phyloP scores from a whole-genome alignment of 2,329 filamentous ascomycete species.

The Bipolaris oryzae region DNA sequence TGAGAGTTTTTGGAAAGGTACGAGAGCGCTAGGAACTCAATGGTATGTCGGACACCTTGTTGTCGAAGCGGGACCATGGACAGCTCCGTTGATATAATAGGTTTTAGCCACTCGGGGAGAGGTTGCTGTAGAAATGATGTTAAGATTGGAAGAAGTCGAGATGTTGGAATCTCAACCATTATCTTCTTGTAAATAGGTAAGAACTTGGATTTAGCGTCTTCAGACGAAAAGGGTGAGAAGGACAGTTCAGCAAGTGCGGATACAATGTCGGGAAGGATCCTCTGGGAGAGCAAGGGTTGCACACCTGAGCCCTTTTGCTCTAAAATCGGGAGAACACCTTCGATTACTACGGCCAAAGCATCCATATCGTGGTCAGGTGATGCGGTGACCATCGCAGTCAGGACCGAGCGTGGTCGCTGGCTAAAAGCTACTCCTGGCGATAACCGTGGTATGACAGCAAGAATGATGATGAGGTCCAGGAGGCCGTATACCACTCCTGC shows the following conservation, averaged over 20 bases:
- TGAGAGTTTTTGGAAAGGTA: slow-evolving; percentile 61
- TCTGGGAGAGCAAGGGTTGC: slow-evolving; percentile 46
- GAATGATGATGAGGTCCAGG: slow-evolving; percentile 43
- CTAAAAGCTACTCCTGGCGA: slow-evolving; percentile 41
- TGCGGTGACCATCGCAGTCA: slow-evolving; percentile 25
- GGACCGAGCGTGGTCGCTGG: slow-evolving; percentile 44
- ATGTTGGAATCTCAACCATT: slow-evolving; percentile 51
- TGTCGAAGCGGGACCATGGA: slow-evolving; percentile 66
- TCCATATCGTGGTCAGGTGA: slow-evolving; percentile 16
- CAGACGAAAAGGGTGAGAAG: slow-evolving; percentile 33
- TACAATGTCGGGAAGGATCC: slow-evolving; percentile 44
- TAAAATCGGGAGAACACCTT: slow-evolving; percentile 32
- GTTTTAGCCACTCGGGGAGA: slow-evolving; percentile 65
- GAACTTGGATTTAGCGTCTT: slow-evolving; percentile 19
- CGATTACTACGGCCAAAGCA: slow-evolving; percentile 22
- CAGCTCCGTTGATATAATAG: slow-evolving; percentile 62
- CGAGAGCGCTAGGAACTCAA: slow-evolving; percentile 74
- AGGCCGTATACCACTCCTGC: slow-evolving; percentile 48
- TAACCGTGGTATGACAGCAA: slow-evolving; percentile 45
- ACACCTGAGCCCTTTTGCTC: slow-evolving; percentile 38
- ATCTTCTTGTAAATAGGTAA: slow-evolving; percentile 24
- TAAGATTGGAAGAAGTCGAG: slow-evolving; percentile 65
- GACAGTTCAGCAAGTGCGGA: slow-evolving; percentile 45
- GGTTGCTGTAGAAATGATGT: slow-evolving; percentile 69
- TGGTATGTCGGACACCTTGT: slow-evolving; percentile 68